Base-by-base conservation (phyloP, 352 stramenopile genomes). In the Phytopythium mirpurense region DNA sequence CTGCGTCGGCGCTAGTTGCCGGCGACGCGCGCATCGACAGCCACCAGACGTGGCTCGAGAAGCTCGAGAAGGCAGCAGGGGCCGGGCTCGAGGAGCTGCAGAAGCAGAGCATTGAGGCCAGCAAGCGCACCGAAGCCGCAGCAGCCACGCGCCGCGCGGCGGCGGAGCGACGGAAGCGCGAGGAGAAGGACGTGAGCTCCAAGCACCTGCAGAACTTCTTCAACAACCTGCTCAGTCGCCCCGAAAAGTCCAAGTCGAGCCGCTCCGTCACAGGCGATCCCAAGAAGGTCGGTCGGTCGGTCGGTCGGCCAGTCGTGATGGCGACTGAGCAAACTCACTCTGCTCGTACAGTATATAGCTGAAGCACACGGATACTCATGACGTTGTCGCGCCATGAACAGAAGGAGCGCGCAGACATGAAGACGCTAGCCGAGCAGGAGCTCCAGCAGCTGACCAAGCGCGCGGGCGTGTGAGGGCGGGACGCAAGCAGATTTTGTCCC, bases 191-290 rank as follows among this genome's bases (percentile, higher is more conserved):
- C 46, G 81, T 93, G 47, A 92, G 72, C 65, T 90, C 83, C 29
- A 93, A 88, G 19, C 83, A 93, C 54, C 51, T 93, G 57, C 75
- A 84, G 29, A 93, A 90, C 56, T 93, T 93, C 60, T 93, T 93
- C 58, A 93, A 93, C 63, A 92, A 93, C 49, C 49, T 93, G 49
- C 65, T 93, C 8, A 93, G 83, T 61, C 78, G 81, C 24, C 83
- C 83, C 6, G 83, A 93, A 44, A 93, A 93, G 55, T 75, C 82
- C 24, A 87, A 82, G 57, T 88, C 78, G n/a, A 74, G 73, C 54
- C 68, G 81, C 10, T 68, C 63, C n/a, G 59, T 81, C 41, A 73
- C 65, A 38, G 67, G 74, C 27, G 72, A 83, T 29, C 38, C 67
- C 51, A 91, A 79, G 67, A 89, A 85, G 76, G 82, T 82, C n/a